Evolutionary conservation across 352 stramenopile genomes (phyloP), one percentile per base, ranked within the genome.

Genomic region (Globisporangium solare): DNA sequence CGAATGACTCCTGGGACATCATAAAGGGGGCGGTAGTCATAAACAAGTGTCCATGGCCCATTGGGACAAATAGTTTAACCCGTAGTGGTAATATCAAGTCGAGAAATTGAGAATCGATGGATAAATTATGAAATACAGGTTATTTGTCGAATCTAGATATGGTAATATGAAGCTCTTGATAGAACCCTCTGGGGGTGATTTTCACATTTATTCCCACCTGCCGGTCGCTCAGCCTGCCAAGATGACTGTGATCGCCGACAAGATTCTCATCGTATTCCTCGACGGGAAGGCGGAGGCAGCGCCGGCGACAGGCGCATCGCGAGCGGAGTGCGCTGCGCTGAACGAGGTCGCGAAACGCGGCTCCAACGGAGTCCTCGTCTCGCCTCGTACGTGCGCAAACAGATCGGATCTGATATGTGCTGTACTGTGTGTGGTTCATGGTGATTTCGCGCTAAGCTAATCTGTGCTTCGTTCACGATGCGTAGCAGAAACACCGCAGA

Each of bases 231-330:
- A 35, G 27, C 27, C 27, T 6, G 7, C 27, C 27, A 35, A 35
- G 27, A 82, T 79, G 73, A 53, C 65, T 6, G 59, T 73, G 39
- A 70, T 82, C 27, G 62, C 74, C 2, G 71, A 84, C 40, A 77
- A 79, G 60, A 76, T 84, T 46, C 58, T 84, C 52, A 67, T 84
- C 8, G 67, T 82, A 40, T 76, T 84, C 51, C 57, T 81, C 24
- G 74, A 81, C 60, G 61, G 2, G 39, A 41, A 60, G 49, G 31
- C 21, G 32, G 39, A 42, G 20, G 54, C 59, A n/a, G 50, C 31
- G 27, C 45, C 47, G 24, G 42, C 24, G 20, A n/a, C 45, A 7
- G n/a, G 24, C 24, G 46, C 11, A 22, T 51, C 24, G 6, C 7
- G 47, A 13, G 2, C 24, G 8, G 46, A 37, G 8, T 21, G 39